These are phyloP conservation scores for Talaromyces sp. DNA, from an alignment of 2,329 filamentous ascomycete species.

Conservation along the genomic window DNA sequence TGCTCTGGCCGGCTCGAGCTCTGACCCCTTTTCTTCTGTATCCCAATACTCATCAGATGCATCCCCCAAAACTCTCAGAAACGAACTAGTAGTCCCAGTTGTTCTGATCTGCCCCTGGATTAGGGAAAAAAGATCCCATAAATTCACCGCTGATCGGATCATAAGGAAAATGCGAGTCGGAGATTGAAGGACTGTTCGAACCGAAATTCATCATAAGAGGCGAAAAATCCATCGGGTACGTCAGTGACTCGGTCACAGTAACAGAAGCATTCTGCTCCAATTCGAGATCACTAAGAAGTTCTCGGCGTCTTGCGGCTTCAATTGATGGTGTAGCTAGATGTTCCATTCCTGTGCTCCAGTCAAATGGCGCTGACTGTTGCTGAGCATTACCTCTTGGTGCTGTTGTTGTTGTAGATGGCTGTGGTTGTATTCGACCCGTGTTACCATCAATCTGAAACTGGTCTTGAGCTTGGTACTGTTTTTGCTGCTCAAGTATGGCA, in stretches of 20 bases:
- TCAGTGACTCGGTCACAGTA: not conserved
- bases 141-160: constrained; percentile 37
- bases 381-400: not conserved
- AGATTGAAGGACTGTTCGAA: constrained; percentile 15
- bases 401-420: not conserved
- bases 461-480: not conserved
- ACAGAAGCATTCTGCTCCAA: not conserved
- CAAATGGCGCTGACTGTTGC: not conserved
- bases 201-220: constrained; percentile 4
- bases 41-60: not conserved
- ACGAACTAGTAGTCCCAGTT: constrained; percentile 21
- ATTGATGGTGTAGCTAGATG: not conserved
- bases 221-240: constrained; percentile 5
- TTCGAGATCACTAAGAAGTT: constrained; percentile 1
- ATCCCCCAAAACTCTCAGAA: not conserved
- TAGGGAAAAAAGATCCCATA: constrained; percentile 37
- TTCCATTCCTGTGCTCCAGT: constrained; percentile 15
- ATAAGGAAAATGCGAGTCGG: constrained; percentile 34
- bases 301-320: not conserved
- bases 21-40: not conserved
- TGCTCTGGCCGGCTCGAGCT: not conserved
- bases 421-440: not conserved
- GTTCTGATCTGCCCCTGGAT: constrained; percentile 21
- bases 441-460: not conserved
- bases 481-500: constrained; percentile 13